Conservation (phyloP, 1,139 yeast genomes). For the Scheffersomyces cryptocercus region DNA sequence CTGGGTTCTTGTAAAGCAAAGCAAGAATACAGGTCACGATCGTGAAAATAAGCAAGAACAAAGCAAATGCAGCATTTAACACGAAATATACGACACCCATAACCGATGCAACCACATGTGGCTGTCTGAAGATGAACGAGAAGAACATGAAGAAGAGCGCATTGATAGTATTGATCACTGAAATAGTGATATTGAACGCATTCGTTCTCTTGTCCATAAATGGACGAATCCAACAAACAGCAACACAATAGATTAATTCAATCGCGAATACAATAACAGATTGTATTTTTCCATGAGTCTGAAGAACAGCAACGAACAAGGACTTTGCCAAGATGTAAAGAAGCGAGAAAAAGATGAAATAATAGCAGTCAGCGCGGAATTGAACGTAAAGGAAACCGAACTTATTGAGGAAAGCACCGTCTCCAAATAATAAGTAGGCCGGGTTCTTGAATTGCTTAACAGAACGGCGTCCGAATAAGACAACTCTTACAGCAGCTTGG, state of each 20-base stretch:
- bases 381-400: conserved; percentile 94
- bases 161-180: conserved; percentile 76
- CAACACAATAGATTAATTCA: conserved; percentile 68
- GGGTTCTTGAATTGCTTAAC: conserved; percentile 79
- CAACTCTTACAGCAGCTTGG: conserved; percentile 75
- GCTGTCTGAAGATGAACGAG: conserved; percentile 80
- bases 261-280: conserved; percentile 73
- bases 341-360: conserved; percentile 70
- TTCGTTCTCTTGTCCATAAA: conserved; percentile 95
- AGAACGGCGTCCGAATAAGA: conserved; percentile 71
- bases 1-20: conserved; percentile 86
- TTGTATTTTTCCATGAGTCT: conserved; percentile 75
- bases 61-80: conserved; percentile 85
- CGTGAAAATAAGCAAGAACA: conserved; percentile 78
- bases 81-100: conserved; percentile 93
- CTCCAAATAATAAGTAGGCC: conserved; percentile 88
- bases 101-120: conserved; percentile 83
- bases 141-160: conserved; percentile 87
- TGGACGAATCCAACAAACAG: conserved; percentile 73
- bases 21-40: conserved; percentile 87
- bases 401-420: conserved; percentile 73
- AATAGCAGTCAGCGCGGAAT: conserved; percentile 84
- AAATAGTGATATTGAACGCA: conserved; percentile 83
- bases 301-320: conserved; percentile 83
- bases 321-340: conserved; percentile 72